phyloP scores from a whole-genome alignment of 2,329 filamentous ascomycete genomes.

The Alternaria ethzedia region DNA sequence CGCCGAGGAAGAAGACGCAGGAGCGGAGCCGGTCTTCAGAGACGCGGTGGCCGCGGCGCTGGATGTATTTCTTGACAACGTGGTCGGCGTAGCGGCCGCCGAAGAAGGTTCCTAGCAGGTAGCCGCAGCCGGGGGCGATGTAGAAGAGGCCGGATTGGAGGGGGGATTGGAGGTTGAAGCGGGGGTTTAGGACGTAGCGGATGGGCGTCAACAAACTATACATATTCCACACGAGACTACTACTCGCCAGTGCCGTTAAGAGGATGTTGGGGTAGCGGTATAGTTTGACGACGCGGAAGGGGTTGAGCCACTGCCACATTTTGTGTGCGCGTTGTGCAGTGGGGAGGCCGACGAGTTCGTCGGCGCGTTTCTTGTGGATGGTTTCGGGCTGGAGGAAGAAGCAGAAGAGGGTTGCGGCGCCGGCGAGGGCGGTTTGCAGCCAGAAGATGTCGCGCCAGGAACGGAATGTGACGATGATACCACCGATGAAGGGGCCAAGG shows the following conservation, averaged over 20 bases:
- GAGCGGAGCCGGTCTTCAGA: slow-evolving; percentile 71
- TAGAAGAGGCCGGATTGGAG: slow-evolving; percentile 76
- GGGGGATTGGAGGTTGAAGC: slow-evolving; percentile 71
- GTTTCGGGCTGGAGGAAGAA: slow-evolving; percentile 76
- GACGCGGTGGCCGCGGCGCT: slow-evolving; percentile 65
- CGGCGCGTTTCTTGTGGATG: slow-evolving; percentile 67
- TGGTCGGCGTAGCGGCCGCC: slow-evolving; percentile 76
- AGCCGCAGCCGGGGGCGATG: slow-evolving; percentile 74
- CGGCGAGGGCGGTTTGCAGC: slow-evolving; percentile 74
- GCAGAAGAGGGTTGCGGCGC: slow-evolving; percentile 63
- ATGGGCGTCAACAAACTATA: slow-evolving; percentile 70
- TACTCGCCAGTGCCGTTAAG: slow-evolving; percentile 62
- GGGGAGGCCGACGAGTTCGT: slow-evolving; percentile 65
- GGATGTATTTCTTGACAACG: slow-evolving; percentile 69
- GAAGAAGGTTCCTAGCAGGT: slow-evolving; percentile 71
- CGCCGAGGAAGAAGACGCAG: slow-evolving; percentile 61
- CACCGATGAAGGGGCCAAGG: slow-evolving; percentile 69
- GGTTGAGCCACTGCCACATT: slow-evolving; percentile 70
- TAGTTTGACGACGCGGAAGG: slow-evolving; percentile 66
- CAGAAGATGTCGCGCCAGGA: slow-evolving; percentile 80
- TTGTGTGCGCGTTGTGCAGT: slow-evolving; percentile 58
- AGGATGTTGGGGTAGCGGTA: slow-evolving; percentile 74
- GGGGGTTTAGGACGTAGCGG: slow-evolving; percentile 75
- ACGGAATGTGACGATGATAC: slow-evolving; percentile 76
- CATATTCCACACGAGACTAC: slow-evolving; percentile 76